Conservation (phyloP, 2,329 filamentous ascomycete species). For the Cladosporium austrohemisphaericum region DNA sequence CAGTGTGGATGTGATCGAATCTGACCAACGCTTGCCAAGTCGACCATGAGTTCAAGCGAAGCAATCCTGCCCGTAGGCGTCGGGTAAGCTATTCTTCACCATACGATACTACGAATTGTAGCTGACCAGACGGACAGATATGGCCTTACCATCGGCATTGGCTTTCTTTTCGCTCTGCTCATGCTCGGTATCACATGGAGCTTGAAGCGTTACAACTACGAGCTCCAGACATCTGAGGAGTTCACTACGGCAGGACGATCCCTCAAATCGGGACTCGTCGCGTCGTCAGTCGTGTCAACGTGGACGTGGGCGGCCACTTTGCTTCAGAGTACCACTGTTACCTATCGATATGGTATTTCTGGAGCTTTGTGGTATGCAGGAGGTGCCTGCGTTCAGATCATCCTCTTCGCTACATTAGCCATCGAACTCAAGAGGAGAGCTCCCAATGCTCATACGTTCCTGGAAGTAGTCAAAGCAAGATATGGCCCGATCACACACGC, state of each 20-base stretch:
- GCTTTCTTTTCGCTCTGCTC: conserved; percentile 62
- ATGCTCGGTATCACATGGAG: conserved; percentile 32
- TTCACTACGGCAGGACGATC: conserved; percentile 83
- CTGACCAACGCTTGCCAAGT: background rate
- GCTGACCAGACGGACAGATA: conserved; percentile 16
- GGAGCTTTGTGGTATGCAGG: conserved; percentile 65
- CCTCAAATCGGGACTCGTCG: conserved; percentile 82
- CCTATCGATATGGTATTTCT: conserved; percentile 64
- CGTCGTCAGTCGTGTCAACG: conserved; percentile 79
- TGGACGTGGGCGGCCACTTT: conserved; percentile 66
- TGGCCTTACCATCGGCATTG: conserved; percentile 69
- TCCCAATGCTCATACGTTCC: conserved; percentile 21
- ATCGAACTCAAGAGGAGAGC: conserved; percentile 78
- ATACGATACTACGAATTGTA: background rate
- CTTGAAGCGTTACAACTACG: conserved; percentile 40
- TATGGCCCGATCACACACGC: conserved; percentile 71
- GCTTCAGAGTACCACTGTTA: conserved; percentile 40
- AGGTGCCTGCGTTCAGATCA: conserved; percentile 75
- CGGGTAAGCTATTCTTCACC: background rate
- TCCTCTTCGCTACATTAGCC: conserved; percentile 84
- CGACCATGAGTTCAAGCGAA: conserved; percentile 7
- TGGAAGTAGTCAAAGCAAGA: conserved; percentile 21
- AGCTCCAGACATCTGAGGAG: conserved; percentile 56
- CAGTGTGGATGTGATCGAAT: background rate
- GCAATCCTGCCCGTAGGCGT: conserved; percentile 12